Evolutionary conservation across 2,329 filamentous ascomycete genomes (phyloP).

Genomic region (Emmonsiellopsis sp.): DNA sequence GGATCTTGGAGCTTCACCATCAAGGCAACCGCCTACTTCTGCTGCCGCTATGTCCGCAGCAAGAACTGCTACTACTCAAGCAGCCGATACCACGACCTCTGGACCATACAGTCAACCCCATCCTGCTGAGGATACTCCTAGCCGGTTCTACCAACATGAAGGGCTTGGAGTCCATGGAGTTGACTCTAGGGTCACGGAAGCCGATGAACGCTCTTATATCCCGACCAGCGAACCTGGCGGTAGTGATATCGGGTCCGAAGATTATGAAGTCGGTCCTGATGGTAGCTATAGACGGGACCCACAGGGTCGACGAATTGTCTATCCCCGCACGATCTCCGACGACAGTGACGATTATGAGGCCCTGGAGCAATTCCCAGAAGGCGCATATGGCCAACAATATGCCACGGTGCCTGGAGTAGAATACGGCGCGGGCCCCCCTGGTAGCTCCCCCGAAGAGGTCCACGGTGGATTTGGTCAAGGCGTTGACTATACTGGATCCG

Average conservation of each 20-base stretch:
- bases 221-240: conserved; percentile 35
- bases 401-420: conserved; percentile 22
- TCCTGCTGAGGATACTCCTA: conserved; percentile 20
- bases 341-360: conserved; percentile 48
- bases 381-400: conserved; percentile 38
- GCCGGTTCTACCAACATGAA: conserved; percentile 32
- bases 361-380: conserved; percentile 38
- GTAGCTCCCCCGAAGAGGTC: conserved; percentile 16
- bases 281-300: conserved; percentile 54
- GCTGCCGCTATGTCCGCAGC: conserved; percentile 18
- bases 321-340: conserved; percentile 40
- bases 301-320: conserved; percentile 51
- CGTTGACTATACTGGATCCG: conserved; percentile 58
- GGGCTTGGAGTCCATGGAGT: conserved; percentile 21
- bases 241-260: conserved; percentile 58
- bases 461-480: conserved; percentile 25
- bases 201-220: conserved; percentile 40
- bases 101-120: conserved; percentile 29
- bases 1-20: conserved; percentile 24
- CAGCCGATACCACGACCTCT: conserved; percentile 12
- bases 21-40: conserved; percentile 22
- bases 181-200: conserved; percentile 33
- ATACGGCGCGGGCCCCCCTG: conserved; percentile 17
- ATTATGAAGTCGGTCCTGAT: conserved; percentile 56
- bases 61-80: conserved; percentile 14